phyloP scores from a whole-genome alignment of 306 rosid genomes.

The Psophocarpus tetragonolobus region DNA sequence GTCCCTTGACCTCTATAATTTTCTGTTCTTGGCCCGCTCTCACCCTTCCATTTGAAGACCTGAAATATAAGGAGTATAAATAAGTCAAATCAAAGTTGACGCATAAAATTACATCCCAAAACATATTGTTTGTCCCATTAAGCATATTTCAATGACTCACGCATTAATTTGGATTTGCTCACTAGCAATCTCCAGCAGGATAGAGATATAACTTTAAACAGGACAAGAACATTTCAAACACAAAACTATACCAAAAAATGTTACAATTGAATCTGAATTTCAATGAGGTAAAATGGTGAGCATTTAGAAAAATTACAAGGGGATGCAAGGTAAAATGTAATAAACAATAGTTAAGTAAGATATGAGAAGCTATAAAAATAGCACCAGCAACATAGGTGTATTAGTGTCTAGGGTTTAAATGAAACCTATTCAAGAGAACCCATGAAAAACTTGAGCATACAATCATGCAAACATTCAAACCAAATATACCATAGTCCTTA shows the following conservation, averaged over 20 bases:
- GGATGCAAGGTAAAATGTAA: slow-evolving; percentile 17
- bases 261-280: slow-evolving; percentile 2
- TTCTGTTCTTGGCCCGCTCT: slow-evolving; percentile 70
- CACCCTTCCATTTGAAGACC: slow-evolving; percentile 61
- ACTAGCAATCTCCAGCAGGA: slow-evolving; percentile 2
- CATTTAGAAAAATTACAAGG: slow-evolving; percentile 12
- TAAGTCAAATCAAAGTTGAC: slow-evolving; percentile 30
- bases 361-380: background rate
- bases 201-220: slow-evolving; percentile 13
- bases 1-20: slow-evolving; percentile 66
- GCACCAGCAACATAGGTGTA: background rate
- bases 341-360: slow-evolving; percentile 1
- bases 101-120: slow-evolving; percentile 15
- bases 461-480: background rate
- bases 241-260: background rate
- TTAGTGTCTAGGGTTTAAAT: background rate
- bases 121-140: background rate
- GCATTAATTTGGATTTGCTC: slow-evolving; percentile 21
- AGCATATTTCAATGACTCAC: slow-evolving; percentile 23
- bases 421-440: background rate
- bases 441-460: background rate
- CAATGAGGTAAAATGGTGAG: background rate
- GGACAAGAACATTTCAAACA: slow-evolving; percentile 24
- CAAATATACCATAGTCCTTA: background rate
- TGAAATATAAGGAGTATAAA: slow-evolving; percentile 40